Conservation (phyloP, 306 rosid genomes). For the Lathyrus oleraceus region DNA sequence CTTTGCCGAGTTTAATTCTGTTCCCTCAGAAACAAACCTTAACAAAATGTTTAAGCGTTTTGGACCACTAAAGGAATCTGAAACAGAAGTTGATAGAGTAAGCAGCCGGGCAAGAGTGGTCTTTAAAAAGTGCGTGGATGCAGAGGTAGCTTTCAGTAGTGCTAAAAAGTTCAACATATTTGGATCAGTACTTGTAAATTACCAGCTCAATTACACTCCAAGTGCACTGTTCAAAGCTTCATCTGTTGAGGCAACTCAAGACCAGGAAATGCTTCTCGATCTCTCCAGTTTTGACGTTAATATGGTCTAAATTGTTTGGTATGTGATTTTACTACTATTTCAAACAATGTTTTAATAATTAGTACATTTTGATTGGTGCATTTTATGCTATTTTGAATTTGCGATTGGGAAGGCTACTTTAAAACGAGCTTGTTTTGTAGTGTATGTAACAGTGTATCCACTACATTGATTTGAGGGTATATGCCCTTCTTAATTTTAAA, state of each 20-base stretch:
- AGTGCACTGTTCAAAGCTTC: conserved; percentile 68
- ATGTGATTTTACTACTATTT: conserved; percentile 20
- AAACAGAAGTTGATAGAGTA: conserved; percentile 89
- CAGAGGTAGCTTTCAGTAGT: conserved; percentile 81
- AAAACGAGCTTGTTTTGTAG: conserved; percentile 9
- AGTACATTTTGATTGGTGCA: conserved; percentile 7
- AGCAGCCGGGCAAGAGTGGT: conserved; percentile 93
- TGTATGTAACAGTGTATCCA: conserved; percentile 1
- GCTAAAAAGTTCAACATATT: conserved; percentile 91
- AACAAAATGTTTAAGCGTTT: conserved; percentile 87
- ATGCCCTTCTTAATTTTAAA: neutral
- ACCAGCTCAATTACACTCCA: conserved; percentile 81
- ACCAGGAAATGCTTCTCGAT: conserved; percentile 85
- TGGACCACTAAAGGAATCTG: conserved; percentile 87
- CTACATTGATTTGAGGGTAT: conserved; percentile 1
- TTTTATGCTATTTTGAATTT: conserved; percentile 15
- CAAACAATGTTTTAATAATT: conserved; percentile 15
- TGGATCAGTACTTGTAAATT: conserved; percentile 74
- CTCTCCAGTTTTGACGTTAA: conserved; percentile 64
- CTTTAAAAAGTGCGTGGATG: conserved; percentile 77
- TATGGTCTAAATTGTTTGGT: conserved; percentile 61
- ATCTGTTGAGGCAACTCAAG: conserved; percentile 57
- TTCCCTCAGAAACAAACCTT: conserved; percentile 75
- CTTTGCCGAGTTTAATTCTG: conserved; percentile 79
- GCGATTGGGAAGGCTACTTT: neutral